Evolutionary conservation across 176 grass and related monocot species (phyloP), one percentile per base, ranked within the genome.

Genomic region (Aegilops speltoides): DNA sequence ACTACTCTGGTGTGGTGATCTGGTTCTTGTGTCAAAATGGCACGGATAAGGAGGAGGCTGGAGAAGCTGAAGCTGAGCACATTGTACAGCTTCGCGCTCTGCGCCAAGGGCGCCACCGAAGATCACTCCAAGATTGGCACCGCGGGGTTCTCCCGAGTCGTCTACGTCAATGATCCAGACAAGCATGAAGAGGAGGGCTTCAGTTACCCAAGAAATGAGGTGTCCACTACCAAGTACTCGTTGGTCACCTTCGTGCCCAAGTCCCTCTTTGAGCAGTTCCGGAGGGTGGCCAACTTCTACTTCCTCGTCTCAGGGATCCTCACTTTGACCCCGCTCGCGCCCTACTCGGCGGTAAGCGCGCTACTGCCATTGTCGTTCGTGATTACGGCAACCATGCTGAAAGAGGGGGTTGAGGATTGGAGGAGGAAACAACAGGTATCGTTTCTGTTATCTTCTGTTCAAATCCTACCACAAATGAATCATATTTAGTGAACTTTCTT

Each of bases 231-330:
- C 5, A 99, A 99, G 89, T 99, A 99, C 73, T 87, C 77, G 0
- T 4, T 97, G 41, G 82, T 81, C 17, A 94, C 94, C 43, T 99
- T 99, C 86, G 29, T 99, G 54, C 97, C 97, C 48, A 99, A 99
- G 80, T 94, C 94, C 62, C 87, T 99, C 43, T 99, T 99, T 73
- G 97, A 99, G 83, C 97, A 99, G 89, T 99, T 99, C 87, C 91
- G 97, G 77, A 96, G 97, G 85, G 97, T 99, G 77, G 97, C 97
- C 9, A 99, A 99, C 83, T 93, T 99, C 85, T 99, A 95, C 74
- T 99, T 99, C 83, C 76, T 99, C 12, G 65, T 99, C n/a, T 81
- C 97, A 0, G 97, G 94, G 45, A 87, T 88, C 83, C 91, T 99
- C 4, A 84, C 94, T 31, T 63, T 99, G 50, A 99, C 92, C 56